Evolutionary conservation across 2,329 filamentous ascomycete species (phyloP), one percentile per base, ranked within the genome.

Genomic region (Cladosporium sp.): DNA sequence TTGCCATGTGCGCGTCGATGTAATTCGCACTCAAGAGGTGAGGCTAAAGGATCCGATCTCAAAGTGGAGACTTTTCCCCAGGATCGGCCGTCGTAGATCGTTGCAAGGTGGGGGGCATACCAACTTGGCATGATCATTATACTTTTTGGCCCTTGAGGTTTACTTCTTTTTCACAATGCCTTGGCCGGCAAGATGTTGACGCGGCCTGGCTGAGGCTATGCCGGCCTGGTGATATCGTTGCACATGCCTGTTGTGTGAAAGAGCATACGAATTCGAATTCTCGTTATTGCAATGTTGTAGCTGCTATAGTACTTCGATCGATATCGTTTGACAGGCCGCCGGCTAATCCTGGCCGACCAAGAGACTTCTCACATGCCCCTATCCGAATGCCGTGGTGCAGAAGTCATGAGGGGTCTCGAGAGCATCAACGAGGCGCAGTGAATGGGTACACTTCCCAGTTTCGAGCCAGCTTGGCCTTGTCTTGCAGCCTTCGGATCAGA

Each of bases 111-210:
- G 45, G 37, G 45, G 37, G 37, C 17, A 39, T 36, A 19, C n/a
- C 32, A 38, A 3, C 43, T 48, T 48, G 45, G 45, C 45, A 41
- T 18, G 45, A 34, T 32, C 40, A 27, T 17, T 36, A 34, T 36
- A 32, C 32, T 15, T 7, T n/a, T 15, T 7, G 4, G 32, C 32
- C 32, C 32, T 48, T 22, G 24, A 19, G 32, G 15, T 19, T 18
- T 27, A 48, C 37, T 48, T 48, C n/a, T 18, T 17, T 48, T 13
- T 12, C 34, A 30, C 24, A 41, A 24, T 24, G 38, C 39, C 45
- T 48, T 48, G 45, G 45, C 45, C 40, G 19, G 19, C 39, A 18
- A 12, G 18, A 9, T 41, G 37, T 41, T 48, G 37, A 48, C 45
- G 45, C 45, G 45, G 18, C 45, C 24, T 27, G 37, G 18, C 15